Evolutionary conservation across 805 yeast species (phyloP).

Genomic region (Cyberlindnera mycetangii): DNA sequence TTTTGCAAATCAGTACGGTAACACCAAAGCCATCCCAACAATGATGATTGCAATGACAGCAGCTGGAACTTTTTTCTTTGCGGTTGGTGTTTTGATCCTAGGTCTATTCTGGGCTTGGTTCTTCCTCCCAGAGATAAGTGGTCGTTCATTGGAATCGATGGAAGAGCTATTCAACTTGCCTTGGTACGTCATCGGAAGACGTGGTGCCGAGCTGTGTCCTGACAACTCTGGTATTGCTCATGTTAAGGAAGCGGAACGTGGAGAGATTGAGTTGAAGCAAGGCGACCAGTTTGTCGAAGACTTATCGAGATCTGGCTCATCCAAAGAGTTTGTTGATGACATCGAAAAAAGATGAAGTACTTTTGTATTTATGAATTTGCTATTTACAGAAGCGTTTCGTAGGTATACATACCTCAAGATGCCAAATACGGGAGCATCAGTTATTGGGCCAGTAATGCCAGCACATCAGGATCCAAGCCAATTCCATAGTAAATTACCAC

Average conservation of each 20-base stretch:
- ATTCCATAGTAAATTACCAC: no score
- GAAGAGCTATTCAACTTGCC: conserved; percentile 41
- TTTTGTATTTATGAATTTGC: no score
- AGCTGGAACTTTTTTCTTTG: conserved; percentile 52
- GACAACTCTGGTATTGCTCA: conserved; percentile 42
- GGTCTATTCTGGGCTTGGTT: conserved; percentile 40
- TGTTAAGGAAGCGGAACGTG: conserved; percentile 15
- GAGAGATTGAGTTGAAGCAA: conserved; percentile 16
- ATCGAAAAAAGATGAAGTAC: conserved; percentile 4
- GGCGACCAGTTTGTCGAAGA: conserved; percentile 18
- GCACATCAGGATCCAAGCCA: no score
- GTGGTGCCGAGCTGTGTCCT: conserved; percentile 49
- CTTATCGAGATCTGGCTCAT: conserved; percentile 3
- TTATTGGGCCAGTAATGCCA: no score
- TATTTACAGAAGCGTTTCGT: no score
- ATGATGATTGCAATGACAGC: conserved; percentile 45
- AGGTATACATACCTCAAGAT: no score
- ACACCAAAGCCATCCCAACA: conserved; percentile 51
- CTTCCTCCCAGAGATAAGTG: conserved; percentile 37
- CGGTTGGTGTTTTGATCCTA: conserved; percentile 39
- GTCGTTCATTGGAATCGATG: conserved; percentile 39
- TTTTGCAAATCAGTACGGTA: conserved; percentile 55
- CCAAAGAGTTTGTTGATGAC: conserved; percentile 4
- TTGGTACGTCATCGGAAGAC: conserved; percentile 57
- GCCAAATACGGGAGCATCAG: no score